Evolutionary conservation across 768 basidiomycete genomes (phyloP).

Genomic region (Tulasnella sp.): DNA sequence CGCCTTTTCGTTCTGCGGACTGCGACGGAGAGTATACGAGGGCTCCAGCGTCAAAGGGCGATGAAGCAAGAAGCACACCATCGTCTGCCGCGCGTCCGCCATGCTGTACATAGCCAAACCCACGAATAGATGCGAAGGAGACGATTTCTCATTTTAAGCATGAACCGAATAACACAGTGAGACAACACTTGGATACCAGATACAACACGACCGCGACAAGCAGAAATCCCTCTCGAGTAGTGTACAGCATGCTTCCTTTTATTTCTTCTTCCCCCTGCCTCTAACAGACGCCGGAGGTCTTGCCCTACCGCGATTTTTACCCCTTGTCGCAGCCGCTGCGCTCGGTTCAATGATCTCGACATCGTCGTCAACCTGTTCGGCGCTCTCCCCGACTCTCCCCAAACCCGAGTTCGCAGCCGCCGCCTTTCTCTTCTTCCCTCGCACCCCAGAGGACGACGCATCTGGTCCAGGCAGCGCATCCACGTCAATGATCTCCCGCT

Average conservation of each 20-base stretch:
- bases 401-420: not conserved
- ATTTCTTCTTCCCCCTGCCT: conserved; percentile 11
- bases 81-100: no score
- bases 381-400: not conserved
- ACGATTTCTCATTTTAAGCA: no score
- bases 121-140: no score
- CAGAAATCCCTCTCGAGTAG: not conserved
- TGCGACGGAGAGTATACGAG: no score
- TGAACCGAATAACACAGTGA: no score
- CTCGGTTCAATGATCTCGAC: conserved; percentile 12
- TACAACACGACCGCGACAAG: not conserved
- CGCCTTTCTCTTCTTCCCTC: conserved; percentile 3
- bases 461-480: conserved; percentile 10
- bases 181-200: not conserved
- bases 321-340: not conserved
- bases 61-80: no score
- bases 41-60: no score
- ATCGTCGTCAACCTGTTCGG: conserved; percentile 8
- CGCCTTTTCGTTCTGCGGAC: no score
- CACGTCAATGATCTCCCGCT: conserved; percentile 13
- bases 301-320: not conserved
- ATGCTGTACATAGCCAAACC: no score
- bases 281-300: not conserved
- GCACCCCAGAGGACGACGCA: no score
- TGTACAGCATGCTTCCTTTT: not conserved